phyloP scores from a whole-genome alignment of 176 grass and related monocot species.

The Avena insularis region DNA sequence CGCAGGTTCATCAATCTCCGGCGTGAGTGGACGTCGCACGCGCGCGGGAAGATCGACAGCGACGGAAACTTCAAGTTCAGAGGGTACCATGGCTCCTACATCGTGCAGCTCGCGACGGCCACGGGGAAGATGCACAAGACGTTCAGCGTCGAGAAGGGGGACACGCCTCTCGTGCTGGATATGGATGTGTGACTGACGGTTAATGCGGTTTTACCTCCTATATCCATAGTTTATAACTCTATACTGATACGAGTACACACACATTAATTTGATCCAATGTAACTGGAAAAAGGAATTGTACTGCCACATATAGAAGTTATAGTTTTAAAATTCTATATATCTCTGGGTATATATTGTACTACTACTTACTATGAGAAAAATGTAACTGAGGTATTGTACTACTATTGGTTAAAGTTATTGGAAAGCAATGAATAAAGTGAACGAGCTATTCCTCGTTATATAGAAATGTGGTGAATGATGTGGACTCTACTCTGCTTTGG shows the following conservation, averaged over 20 bases:
- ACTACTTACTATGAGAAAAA: neutral
- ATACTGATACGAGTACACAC: constrained; percentile 17
- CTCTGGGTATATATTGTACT: too few relatives aligned
- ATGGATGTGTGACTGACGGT: constrained; percentile 53
- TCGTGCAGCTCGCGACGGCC: constrained; percentile 52
- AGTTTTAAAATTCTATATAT: too few relatives aligned
- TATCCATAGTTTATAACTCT: neutral
- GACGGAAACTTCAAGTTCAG: constrained; percentile 67
- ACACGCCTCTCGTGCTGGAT: constrained; percentile 58
- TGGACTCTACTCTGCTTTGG: too few relatives aligned
- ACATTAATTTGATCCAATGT: neutral
- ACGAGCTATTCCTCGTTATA: constrained; percentile 1
- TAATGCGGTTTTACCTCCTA: neutral
- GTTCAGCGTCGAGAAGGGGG: constrained; percentile 80
- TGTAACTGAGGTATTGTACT: constrained; percentile 48
- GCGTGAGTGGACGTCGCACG: constrained; percentile 71
- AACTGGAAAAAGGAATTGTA: too few relatives aligned
- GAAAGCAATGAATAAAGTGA: constrained; percentile 48
- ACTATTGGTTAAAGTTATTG: constrained; percentile 23
- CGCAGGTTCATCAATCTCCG: constrained; percentile 56
- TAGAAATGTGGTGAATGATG: too few relatives aligned
- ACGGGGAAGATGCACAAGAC: constrained; percentile 50
- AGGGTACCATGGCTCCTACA: constrained; percentile 64
- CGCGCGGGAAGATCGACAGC: constrained; percentile 52
- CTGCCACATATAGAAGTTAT: too few relatives aligned